Percentiles rank a stretch among this genome's conserved stretches.
phyloP scores from a whole-genome alignment of 1,284 basidiomycete genomes.

The Leccinum griseonigrum region DNA sequence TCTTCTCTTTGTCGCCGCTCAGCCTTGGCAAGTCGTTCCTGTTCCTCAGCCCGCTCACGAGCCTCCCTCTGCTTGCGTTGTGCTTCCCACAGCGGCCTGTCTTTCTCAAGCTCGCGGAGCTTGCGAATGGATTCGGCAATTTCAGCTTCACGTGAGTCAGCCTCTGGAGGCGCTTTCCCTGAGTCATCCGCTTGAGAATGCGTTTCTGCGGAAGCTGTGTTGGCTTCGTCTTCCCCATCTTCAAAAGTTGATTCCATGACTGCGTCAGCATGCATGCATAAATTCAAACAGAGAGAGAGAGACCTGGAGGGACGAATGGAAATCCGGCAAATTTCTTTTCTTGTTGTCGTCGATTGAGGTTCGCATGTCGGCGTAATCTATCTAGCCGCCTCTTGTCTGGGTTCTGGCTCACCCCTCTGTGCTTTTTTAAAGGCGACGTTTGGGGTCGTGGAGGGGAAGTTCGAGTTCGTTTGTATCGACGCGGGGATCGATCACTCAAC shows the following conservation, averaged over 20 bases:
- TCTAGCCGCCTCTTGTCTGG: conserved; percentile 41
- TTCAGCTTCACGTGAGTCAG: conserved; percentile 40
- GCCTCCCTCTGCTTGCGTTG: conserved; percentile 45
- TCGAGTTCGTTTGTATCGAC: conserved; percentile 44
- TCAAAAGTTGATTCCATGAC: conserved; percentile 31
- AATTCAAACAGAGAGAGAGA: conserved; percentile 3
- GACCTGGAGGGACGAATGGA: conserved; percentile 21
- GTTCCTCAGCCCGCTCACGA: conserved; percentile 46
- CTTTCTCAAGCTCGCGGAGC: conserved; percentile 64
- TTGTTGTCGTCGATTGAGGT: conserved; percentile 35
- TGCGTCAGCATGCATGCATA: conserved; percentile 9
- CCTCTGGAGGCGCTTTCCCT: conserved; percentile 18
- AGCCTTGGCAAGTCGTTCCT: conserved; percentile 34
- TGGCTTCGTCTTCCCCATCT: conserved; percentile 37
- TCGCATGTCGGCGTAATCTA: conserved; percentile 34
- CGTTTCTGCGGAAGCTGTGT: conserved; percentile 6
- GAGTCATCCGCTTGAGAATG: conserved; percentile 3
- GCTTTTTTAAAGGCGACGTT: conserved; percentile 42
- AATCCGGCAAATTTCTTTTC: conserved; percentile 3
- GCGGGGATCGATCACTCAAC: conserved; percentile 23
- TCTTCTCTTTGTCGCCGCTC: conserved; percentile 38
- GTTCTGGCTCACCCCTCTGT: conserved; percentile 39
- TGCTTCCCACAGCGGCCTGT: conserved; percentile 61
- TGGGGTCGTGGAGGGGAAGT: conserved; percentile 46
- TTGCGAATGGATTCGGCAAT: conserved; percentile 67